These are phyloP conservation scores for Salvia miltiorrhiza DNA, from an alignment of 257 asterid species.

Conservation along the genomic window DNA sequence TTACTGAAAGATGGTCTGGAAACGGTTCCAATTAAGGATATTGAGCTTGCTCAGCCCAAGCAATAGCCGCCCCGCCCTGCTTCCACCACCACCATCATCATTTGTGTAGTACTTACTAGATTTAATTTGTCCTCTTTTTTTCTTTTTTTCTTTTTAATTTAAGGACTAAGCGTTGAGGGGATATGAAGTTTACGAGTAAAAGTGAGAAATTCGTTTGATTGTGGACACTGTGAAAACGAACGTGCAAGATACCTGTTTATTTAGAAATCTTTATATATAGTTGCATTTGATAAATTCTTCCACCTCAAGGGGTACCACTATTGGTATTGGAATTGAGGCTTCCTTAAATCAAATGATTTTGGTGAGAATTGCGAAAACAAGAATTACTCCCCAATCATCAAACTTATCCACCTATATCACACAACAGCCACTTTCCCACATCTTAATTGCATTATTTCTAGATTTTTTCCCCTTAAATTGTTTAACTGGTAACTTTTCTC, in stretches of 20 bases:
- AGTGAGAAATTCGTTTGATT: constrained; percentile 3
- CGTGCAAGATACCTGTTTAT: constrained; percentile 8
- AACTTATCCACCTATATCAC: too few species aligned
- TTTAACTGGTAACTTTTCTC: too few species aligned
- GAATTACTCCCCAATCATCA: too few species aligned
- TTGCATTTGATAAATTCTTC: not conserved
- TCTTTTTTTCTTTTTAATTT: not conserved
- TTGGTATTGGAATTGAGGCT: too few species aligned
- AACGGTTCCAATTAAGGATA: constrained; percentile 36
- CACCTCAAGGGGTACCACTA: too few species aligned
- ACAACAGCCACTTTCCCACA: too few species aligned
- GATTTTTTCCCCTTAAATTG: too few species aligned
- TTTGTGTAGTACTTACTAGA: constrained; percentile 13
- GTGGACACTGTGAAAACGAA: constrained; percentile 11
- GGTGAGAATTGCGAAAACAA: too few species aligned
- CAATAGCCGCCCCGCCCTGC: not conserved
- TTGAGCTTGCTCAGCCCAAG: constrained; percentile 52
- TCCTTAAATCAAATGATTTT: too few species aligned
- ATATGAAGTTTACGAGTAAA: not conserved
- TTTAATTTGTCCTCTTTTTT: not conserved
- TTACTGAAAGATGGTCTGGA: constrained; percentile 70
- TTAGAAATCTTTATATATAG: constrained; percentile 11
- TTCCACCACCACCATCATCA: not conserved
- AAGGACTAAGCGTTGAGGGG: not conserved
- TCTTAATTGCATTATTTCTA: too few species aligned